A percentile compares a stretch with the other conserved stretches of the same genome.
Evolutionary conservation across 2,329 filamentous ascomycete genomes (phyloP).

Genomic region (Huntiella moniliformis): DNA sequence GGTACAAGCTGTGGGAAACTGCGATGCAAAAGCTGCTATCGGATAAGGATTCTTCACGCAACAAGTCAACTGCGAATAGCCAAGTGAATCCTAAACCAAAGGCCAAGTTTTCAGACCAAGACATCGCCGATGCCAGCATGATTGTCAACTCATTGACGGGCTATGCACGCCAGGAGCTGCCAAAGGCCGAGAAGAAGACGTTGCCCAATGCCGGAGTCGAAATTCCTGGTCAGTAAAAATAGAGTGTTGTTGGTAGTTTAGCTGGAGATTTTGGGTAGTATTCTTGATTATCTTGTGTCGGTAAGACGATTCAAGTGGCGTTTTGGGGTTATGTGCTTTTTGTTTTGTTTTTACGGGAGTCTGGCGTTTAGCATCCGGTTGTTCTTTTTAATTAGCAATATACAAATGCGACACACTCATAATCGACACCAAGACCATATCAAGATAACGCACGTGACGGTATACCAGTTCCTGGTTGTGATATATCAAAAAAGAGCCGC

Average conservation of each 20-base stretch:
- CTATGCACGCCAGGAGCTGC: slow-evolving; percentile 8
- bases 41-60: slow-evolving; percentile 13
- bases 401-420: too few species aligned
- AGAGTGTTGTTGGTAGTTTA: neutral
- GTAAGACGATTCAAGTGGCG: too few species aligned
- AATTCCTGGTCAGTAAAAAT: slow-evolving; percentile 5
- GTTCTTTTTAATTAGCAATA: too few species aligned
- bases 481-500: neutral
- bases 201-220: slow-evolving; percentile 7
- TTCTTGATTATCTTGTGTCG: too few species aligned
- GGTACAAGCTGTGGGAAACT: slow-evolving; percentile 41
- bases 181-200: slow-evolving; percentile 6
- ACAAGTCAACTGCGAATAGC: too few species aligned
- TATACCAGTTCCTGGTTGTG: neutral
- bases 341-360: too few species aligned
- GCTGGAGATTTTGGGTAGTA: too few species aligned
- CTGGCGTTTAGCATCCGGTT: too few species aligned
- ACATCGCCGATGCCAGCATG: slow-evolving; percentile 44
- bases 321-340: too few species aligned
- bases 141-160: slow-evolving; percentile 31
- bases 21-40: slow-evolving; percentile 39
- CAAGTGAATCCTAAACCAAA: too few species aligned
- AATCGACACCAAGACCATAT: too few species aligned
- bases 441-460: too few species aligned
- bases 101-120: slow-evolving; percentile 15